Conservation (phyloP, 495 filamentous ascomycete genomes). For the Penicillium bovifimosum region DNA sequence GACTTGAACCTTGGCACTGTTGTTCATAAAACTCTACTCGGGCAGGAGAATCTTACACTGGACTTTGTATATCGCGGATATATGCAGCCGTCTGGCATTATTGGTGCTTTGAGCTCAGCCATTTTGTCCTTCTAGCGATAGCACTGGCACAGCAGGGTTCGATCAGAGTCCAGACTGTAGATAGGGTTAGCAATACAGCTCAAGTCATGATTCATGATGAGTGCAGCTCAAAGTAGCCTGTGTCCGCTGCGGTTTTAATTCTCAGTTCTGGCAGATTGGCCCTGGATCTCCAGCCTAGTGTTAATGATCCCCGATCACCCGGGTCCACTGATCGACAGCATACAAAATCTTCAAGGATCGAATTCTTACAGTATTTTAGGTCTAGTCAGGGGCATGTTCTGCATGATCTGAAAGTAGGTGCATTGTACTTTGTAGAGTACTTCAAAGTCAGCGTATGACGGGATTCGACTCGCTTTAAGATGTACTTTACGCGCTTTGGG, state of each 20-base stretch:
- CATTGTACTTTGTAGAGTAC: too few species aligned
- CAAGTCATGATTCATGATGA: not conserved
- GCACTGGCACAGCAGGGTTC: not conserved
- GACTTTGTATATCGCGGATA: not conserved
- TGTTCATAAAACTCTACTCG: not conserved
- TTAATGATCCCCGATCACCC: not conserved
- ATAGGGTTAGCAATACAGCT: not conserved
- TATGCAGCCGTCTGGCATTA: not conserved
- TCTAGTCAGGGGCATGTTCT: not conserved
- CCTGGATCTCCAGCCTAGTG: not conserved
- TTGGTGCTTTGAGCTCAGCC: not conserved
- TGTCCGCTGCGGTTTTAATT: not conserved
- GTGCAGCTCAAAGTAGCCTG: not conserved
- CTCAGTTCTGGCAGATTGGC: not conserved
- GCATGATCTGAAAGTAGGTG: not conserved
- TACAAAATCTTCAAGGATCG: not conserved
- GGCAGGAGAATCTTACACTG: too few species aligned
- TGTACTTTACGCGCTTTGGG: too few species aligned
- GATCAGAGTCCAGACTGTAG: not conserved
- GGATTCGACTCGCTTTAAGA: too few species aligned
- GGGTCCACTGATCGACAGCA: constrained; percentile 8
- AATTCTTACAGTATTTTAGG: not conserved
- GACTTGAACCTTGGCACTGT: not conserved
- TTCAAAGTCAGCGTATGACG: too few species aligned
- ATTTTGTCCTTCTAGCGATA: not conserved